Base-by-base conservation (phyloP, 768 basidiomycete genomes). In the Mycena latifolia region DNA sequence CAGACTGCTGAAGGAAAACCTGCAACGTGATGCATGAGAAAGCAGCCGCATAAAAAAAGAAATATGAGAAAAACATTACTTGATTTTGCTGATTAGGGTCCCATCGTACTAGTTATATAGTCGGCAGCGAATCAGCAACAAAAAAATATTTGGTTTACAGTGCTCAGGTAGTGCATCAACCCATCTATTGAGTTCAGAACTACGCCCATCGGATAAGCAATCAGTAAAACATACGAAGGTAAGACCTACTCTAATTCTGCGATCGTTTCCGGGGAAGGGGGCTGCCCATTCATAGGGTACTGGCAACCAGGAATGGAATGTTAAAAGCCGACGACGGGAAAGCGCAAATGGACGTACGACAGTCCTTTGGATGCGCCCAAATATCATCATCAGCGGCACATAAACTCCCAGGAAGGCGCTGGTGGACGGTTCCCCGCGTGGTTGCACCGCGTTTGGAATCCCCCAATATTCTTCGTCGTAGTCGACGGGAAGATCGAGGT, bases 401-500 rank as follows among this genome's bases (percentile, higher is more conserved):
- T 48, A 60, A 1, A 31, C 39, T 5, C 14, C 12, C 17, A 63
- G 14, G 33, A 52, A 69, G 1, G 55, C 69, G n/a, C 33, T 41
- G 4, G 3, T 39, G 20, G 69, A 69, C 2, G 55, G 51, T 4
- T 24, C 45, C 10, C 55, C 48, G 24, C 1, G 17, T 2, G 56
- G 55, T 20, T n/a, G n/a, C n/a, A 31, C 24, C 3, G 54, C 11
- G 12, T 28, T 20, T 12, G 35, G 50, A 0, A 48, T 24, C 3
- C 46, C 61, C 69, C 69, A 69, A 17, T 58, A 62, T 39, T 59
- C 53, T 6, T 69, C 55, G 25, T 65, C 64, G 66, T 82, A 82
- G 70, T 91, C 89, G n/a, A 88, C 82, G 9, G 88, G 89, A 10
- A 86, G 80, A 43, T 91, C 90, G 7, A 88, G 78, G 67, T 92